These are phyloP conservation scores for Penicillium arizonense DNA, from an alignment of 495 filamentous ascomycete genomes.

Conservation along the genomic window DNA sequence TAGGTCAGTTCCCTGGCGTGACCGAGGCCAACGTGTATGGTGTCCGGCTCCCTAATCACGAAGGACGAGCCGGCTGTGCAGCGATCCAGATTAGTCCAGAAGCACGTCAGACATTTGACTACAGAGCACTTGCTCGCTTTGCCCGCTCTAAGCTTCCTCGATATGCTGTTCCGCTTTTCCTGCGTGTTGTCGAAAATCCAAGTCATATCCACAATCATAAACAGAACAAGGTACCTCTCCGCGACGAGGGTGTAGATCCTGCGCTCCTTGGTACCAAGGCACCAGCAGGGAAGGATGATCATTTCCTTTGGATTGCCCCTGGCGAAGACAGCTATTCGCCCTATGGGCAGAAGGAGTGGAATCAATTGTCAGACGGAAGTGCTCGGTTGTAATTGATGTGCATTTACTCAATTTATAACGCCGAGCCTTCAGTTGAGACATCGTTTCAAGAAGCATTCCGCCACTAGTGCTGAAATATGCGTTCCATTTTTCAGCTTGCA, in stretches of 20 bases:
- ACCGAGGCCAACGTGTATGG: conserved; percentile 80
- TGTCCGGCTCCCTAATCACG: conserved; percentile 65
- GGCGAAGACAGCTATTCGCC: conserved; percentile 54
- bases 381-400: conserved; percentile 44
- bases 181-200: conserved; percentile 58
- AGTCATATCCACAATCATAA: conserved; percentile 80
- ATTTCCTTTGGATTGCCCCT: conserved; percentile 55
- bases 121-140: conserved; percentile 49
- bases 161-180: conserved; percentile 77
- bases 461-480: too few relatives aligned
- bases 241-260: conserved; percentile 70
- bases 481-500: too few relatives aligned
- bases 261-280: conserved; percentile 48
- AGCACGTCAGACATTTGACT: conserved; percentile 48
- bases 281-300: conserved; percentile 41
- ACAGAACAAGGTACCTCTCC: conserved; percentile 74
- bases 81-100: conserved; percentile 47
- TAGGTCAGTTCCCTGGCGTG: conserved; percentile 65
- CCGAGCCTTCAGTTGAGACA: too few relatives aligned
- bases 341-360: conserved; percentile 60
- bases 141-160: conserved; percentile 58
- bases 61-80: conserved; percentile 71
- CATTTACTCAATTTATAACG: neutral
- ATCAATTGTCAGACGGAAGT: conserved; percentile 45
- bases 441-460: too few relatives aligned